A percentile compares a stretch with the other conserved stretches of the same genome.
These are phyloP conservation scores for Saccharomyces hybrid DNA, from an alignment of 1,139 yeast genomes.

Conservation along the genomic window DNA sequence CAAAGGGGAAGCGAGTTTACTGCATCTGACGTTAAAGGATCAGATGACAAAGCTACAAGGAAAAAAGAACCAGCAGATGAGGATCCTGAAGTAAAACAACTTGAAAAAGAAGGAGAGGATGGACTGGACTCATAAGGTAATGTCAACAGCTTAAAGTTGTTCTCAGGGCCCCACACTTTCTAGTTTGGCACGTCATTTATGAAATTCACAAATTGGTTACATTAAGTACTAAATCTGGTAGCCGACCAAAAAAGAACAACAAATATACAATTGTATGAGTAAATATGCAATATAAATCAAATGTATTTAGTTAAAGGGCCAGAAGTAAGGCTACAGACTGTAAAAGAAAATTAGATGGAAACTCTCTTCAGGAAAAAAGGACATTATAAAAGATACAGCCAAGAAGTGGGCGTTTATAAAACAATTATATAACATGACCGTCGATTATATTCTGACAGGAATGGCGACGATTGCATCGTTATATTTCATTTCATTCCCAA, in stretches of 20 bases:
- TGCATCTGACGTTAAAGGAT: not conserved
- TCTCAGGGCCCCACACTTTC: not conserved
- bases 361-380: not conserved
- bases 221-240: not conserved
- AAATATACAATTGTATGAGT: not conserved
- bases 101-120: not conserved
- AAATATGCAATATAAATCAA: not conserved
- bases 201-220: not conserved
- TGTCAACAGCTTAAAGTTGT: not conserved
- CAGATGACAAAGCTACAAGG: slow-evolving; percentile 2
- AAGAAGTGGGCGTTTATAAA: not conserved
- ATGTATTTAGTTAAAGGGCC: not conserved
- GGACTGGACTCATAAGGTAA: not conserved
- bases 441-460: not conserved
- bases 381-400: not conserved
- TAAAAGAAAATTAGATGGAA: not conserved
- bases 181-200: not conserved
- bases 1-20: not conserved
- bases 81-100: not conserved
- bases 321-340: not conserved
- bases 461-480: not conserved
- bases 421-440: not conserved
- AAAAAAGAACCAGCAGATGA: slow-evolving; percentile 1
- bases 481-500: too few relatives aligned
- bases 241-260: not conserved